Conservation (phyloP, 768 basidiomycete genomes). For the Lanmaoa pseudosensibilis region DNA sequence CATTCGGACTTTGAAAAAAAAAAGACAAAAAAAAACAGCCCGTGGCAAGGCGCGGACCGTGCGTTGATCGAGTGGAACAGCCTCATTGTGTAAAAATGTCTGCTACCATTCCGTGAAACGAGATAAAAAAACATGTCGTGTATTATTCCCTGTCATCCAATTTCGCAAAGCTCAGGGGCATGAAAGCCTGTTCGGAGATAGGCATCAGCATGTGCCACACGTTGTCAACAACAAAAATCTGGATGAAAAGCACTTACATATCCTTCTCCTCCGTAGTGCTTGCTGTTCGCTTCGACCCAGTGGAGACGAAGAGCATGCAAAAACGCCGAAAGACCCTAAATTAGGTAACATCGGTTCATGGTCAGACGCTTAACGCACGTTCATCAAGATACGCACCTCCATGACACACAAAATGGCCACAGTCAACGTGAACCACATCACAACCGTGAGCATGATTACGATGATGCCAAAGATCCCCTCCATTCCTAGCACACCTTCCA, state of each 20-base stretch:
- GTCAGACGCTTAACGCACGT: slow-evolving; percentile 20
- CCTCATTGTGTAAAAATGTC: slow-evolving; percentile 15
- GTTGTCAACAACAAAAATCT: slow-evolving; percentile 19
- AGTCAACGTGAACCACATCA: slow-evolving; percentile 79
- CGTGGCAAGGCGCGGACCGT: background rate
- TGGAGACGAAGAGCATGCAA: slow-evolving; percentile 94
- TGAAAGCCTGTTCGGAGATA: slow-evolving; percentile 42
- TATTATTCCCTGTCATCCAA: slow-evolving; percentile 38
- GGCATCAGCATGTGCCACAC: slow-evolving; percentile 32
- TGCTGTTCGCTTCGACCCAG: slow-evolving; percentile 98
- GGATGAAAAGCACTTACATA: slow-evolving; percentile 58
- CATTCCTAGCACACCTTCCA: slow-evolving; percentile 61
- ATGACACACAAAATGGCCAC: slow-evolving; percentile 85
- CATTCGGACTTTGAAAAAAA: slow-evolving; percentile 36
- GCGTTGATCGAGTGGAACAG: slow-evolving; percentile 6
- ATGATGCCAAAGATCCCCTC: slow-evolving; percentile 63
- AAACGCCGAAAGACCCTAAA: slow-evolving; percentile 90
- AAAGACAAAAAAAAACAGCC: background rate
- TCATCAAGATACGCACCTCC: slow-evolving; percentile 64
- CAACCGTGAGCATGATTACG: slow-evolving; percentile 47
- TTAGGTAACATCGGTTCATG: slow-evolving; percentile 2
- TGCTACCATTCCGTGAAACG: slow-evolving; percentile 20
- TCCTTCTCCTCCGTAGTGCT: slow-evolving; percentile 89
- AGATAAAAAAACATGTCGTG: slow-evolving; percentile 16
- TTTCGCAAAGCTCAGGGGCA: slow-evolving; percentile 48